Percentiles rank a stretch among this genome's conserved stretches.
Conservation (phyloP, 306 rosid genomes). For the Prunus mume region DNA sequence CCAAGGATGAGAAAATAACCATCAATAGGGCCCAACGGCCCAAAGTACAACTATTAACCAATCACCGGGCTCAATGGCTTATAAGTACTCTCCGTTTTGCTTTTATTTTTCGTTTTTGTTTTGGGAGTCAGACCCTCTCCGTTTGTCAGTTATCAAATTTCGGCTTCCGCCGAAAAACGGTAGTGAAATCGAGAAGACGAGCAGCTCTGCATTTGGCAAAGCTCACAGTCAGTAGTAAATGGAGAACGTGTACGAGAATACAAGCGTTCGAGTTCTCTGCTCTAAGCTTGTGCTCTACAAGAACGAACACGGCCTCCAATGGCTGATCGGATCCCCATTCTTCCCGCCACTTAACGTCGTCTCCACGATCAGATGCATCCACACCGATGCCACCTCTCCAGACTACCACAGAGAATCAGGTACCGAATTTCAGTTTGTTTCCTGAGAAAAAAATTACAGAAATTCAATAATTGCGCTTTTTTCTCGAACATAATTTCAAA, state of each 20-base stretch:
- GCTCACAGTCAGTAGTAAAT: conserved; percentile 10
- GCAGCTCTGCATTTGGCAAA: not conserved
- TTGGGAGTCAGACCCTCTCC: not conserved
- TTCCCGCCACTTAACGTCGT: conserved; percentile 66
- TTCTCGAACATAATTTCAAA: not conserved
- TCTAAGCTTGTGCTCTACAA: conserved; percentile 40
- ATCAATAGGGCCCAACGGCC: not conserved
- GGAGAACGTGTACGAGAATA: conserved; percentile 25
- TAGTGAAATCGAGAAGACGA: not conserved
- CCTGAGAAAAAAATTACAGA: not conserved
- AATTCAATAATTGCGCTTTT: not conserved
- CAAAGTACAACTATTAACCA: not conserved
- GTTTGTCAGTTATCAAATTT: not conserved
- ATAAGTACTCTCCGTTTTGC: not conserved
- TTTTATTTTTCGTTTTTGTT: accelerated
- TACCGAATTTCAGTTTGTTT: conserved; percentile 10
- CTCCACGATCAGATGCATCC: conserved; percentile 66
- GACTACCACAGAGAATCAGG: conserved; percentile 70
- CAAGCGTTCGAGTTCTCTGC: conserved; percentile 48
- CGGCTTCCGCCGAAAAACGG: not conserved
- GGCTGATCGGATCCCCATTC: conserved; percentile 90
- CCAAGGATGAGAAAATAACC: not conserved
- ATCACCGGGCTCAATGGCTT: not conserved
- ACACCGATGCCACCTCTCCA: conserved; percentile 44
- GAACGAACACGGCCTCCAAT: conserved; percentile 52